phyloP scores from a whole-genome alignment of 768 basidiomycete genomes.

The Porphyrellus cyaneotinctus region DNA sequence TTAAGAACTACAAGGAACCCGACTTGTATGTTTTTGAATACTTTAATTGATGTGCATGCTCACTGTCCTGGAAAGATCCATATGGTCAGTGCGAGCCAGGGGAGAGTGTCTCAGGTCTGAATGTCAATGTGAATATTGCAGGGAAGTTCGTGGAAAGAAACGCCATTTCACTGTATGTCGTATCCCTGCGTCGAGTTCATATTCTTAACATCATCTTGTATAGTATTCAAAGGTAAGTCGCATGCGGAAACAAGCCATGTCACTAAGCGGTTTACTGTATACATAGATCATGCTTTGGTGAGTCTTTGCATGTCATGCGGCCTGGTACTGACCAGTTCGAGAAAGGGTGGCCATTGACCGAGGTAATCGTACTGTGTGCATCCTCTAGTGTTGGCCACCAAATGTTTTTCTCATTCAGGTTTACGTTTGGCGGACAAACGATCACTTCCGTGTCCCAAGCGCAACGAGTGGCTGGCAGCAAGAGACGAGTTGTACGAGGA shows the following conservation, averaged over 20 bases:
- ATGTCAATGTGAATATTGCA: slow-evolving; percentile 31
- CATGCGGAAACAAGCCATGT: not conserved
- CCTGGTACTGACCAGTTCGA: not conserved
- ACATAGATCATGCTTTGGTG: slow-evolving; percentile 86
- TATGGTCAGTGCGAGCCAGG: slow-evolving; percentile 58
- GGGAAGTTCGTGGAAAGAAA: slow-evolving; percentile 87
- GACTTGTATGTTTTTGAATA: slow-evolving; percentile 60
- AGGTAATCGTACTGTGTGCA: slow-evolving; percentile 39
- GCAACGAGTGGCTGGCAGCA: slow-evolving; percentile 64
- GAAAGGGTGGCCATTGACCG: slow-evolving; percentile 90
- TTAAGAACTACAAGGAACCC: slow-evolving; percentile 63
- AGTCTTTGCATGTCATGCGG: slow-evolving; percentile 14
- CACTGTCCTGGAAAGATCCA: slow-evolving; percentile 48
- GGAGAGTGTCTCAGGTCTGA: slow-evolving; percentile 22
- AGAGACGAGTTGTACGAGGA: slow-evolving; percentile 90
- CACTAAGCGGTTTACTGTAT: slow-evolving; percentile 5
- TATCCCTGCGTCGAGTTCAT: not conserved
- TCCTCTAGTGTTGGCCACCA: not conserved
- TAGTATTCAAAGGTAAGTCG: slow-evolving; percentile 74
- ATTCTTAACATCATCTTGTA: not conserved
- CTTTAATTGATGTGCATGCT: slow-evolving; percentile 3
- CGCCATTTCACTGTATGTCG: slow-evolving; percentile 75
- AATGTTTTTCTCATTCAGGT: slow-evolving; percentile 35
- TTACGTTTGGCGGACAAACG: slow-evolving; percentile 93
- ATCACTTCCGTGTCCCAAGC: slow-evolving; percentile 79